phyloP scores from a whole-genome alignment of 495 filamentous ascomycete genomes.

The Pseudomonodictys pantanalensis region DNA sequence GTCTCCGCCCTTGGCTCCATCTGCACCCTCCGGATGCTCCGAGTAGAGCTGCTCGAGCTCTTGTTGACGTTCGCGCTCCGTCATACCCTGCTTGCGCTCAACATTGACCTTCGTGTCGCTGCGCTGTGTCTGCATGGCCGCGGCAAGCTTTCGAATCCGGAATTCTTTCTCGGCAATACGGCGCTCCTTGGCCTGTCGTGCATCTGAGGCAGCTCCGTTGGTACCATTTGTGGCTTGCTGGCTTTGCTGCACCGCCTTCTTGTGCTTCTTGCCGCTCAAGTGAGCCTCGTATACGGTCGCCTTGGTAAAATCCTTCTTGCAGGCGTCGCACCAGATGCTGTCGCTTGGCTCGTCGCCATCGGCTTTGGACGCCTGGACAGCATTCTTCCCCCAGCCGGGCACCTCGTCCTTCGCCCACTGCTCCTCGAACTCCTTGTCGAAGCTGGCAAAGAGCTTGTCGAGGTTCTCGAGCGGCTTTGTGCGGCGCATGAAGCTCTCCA shows the following conservation, averaged over 20 bases:
- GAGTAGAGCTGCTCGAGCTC: slow-evolving; percentile 85
- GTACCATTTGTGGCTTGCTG: slow-evolving; percentile 23
- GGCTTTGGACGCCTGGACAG: slow-evolving; percentile 43
- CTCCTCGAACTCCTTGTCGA: slow-evolving; percentile 79
- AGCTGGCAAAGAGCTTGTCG: slow-evolving; percentile 67
- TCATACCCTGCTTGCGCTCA: slow-evolving; percentile 92
- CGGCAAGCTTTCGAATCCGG: slow-evolving; percentile 70
- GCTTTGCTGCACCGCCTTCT: slow-evolving; percentile 65
- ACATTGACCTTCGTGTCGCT: slow-evolving; percentile 87
- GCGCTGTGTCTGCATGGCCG: slow-evolving; percentile 73
- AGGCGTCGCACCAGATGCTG: slow-evolving; percentile 81
- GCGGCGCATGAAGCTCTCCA: slow-evolving; percentile 81
- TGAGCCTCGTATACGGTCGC: slow-evolving; percentile 91
- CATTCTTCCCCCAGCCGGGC: slow-evolving; percentile 71
- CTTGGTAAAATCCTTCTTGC: slow-evolving; percentile 92
- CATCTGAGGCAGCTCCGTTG: slow-evolving; percentile 26
- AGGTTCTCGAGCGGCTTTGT: slow-evolving; percentile 80
- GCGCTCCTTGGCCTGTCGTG: slow-evolving; percentile 74
- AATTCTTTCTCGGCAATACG: slow-evolving; percentile 88
- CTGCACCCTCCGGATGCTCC: slow-evolving; percentile 49
- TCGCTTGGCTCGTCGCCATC: slow-evolving; percentile 59
- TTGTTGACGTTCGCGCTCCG: slow-evolving; percentile 86
- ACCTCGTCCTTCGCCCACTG: slow-evolving; percentile 77
- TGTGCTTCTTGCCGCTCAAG: slow-evolving; percentile 86
- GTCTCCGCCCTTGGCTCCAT: slow-evolving; percentile 40